Base-by-base conservation (phyloP, 768 basidiomycete species). In the Lentinula lateritia region DNA sequence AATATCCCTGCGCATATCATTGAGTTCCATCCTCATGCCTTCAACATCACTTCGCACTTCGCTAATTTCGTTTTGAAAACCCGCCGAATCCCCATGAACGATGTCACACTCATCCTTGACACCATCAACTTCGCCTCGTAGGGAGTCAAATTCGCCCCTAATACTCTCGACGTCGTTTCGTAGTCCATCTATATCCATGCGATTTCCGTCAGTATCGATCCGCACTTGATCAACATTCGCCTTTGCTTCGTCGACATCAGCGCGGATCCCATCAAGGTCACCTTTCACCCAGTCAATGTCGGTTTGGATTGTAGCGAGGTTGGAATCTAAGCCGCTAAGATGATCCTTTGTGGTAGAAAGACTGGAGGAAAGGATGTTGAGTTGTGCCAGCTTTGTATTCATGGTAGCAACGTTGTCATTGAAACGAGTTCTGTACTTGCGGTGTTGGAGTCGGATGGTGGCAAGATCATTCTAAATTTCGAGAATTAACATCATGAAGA, bases 381-480 rank as follows among this genome's bases (percentile, higher is more conserved):
- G 65, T 6, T 18, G 58, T 32, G 43, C 50, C 20, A 71, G 58
- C 18, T 63, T 66, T 2, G 55, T 56, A 58, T 64, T 67, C 12
- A 64, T 68, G 39, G 66, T 58, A 41, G 60, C 55, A 6, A 69
- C 60, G 58, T 28, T 56, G 50, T n/a, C 32, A 6, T 64, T 50
- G 62, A 69, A 68, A 8, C 61, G 18, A 43, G 53, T 6, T 34
- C 41, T 55, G 43, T 61, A 61, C 39, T 56, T 60, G 62, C 65
- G 1, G 62, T 55, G n/a, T 61, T 62, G 58, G 63, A 67, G 34
- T 16, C 50, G 32, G 8, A 55, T 34, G 15, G 23, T 20, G 8
- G 28, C 16, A 12, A 55, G 36, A 18, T 55, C 18, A 8, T 5
- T 66, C 58, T 39, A 63, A 61, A 65, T 66, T 43, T 2, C 1